These are phyloP conservation scores for Suillus sp. DNA, from an alignment of 768 basidiomycete species.

Conservation along the genomic window DNA sequence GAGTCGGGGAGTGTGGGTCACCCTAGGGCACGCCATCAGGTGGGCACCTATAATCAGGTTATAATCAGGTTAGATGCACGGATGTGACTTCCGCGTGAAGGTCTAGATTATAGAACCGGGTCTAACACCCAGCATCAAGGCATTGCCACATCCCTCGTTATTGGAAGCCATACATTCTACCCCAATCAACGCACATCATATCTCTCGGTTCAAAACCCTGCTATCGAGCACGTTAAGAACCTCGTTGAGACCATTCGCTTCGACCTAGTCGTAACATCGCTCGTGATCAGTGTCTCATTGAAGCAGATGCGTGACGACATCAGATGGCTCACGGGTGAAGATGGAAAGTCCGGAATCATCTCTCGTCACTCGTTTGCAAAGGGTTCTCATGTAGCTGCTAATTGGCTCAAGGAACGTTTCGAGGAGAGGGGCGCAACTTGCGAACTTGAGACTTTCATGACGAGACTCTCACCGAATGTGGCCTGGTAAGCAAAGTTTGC, in stretches of 20 bases:
- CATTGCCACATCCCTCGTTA: slow-evolving; percentile 65
- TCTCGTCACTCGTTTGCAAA: slow-evolving; percentile 82
- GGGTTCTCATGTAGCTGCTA: slow-evolving; percentile 65
- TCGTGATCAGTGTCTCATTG: slow-evolving; percentile 70
- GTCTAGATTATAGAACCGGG: too few relatives aligned
- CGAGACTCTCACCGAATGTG: slow-evolving; percentile 84
- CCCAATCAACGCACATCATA: slow-evolving; percentile 48
- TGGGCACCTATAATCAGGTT: too few relatives aligned
- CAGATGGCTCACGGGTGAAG: slow-evolving; percentile 85
- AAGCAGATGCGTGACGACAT: slow-evolving; percentile 69
- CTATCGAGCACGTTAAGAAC: slow-evolving; percentile 54
- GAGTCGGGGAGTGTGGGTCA: too few relatives aligned
- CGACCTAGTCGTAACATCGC: slow-evolving; percentile 64
- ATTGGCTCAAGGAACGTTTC: slow-evolving; percentile 73
- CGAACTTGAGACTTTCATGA: slow-evolving; percentile 62
- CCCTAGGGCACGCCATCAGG: too few relatives aligned
- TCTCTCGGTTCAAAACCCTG: slow-evolving; percentile 57
- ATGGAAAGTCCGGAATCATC: slow-evolving; percentile 65
- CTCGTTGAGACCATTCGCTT: slow-evolving; percentile 65
- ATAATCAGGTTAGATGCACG: too few relatives aligned
- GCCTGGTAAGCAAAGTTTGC: slow-evolving; percentile 61
- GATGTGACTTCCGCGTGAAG: too few relatives aligned
- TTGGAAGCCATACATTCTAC: slow-evolving; percentile 71
- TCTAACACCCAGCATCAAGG: slow-evolving; percentile 52
- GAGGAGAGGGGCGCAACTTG: slow-evolving; percentile 79